A percentile compares a stretch with the other conserved stretches of the same genome.
phyloP scores from a whole-genome alignment of 495 filamentous ascomycete genomes.

The Podospora conica region DNA sequence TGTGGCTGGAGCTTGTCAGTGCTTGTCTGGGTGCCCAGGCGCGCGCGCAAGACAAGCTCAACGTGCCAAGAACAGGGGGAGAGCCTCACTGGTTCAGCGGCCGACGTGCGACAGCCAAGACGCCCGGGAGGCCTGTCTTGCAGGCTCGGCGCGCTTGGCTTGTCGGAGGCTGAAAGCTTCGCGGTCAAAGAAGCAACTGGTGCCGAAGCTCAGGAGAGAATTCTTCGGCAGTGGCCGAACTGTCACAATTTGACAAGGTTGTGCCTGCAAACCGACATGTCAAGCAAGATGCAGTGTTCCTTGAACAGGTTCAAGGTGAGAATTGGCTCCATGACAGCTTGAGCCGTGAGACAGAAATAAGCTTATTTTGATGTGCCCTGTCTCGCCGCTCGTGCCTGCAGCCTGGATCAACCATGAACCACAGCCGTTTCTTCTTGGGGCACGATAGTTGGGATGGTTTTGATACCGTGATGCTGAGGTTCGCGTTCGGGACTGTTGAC shows the following conservation, averaged over 20 bases:
- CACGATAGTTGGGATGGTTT: background rate
- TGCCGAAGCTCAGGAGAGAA: background rate
- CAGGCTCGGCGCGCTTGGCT: constrained; percentile 8
- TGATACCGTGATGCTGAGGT: background rate
- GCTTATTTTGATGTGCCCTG: background rate
- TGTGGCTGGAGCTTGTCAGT: background rate
- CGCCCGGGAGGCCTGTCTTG: background rate
- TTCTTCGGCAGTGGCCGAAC: background rate
- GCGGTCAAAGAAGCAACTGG: background rate
- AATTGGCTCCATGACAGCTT: background rate
- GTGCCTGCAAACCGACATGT: background rate
- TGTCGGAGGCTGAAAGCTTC: background rate
- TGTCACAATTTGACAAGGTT: too few relatives aligned
- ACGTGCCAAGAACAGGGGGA: constrained; percentile 7
- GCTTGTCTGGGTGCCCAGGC: background rate
- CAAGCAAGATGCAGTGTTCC: background rate
- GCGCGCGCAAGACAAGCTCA: background rate
- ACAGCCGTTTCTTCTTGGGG: background rate
- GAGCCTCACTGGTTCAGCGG: background rate
- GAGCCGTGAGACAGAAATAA: background rate
- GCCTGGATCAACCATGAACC: background rate
- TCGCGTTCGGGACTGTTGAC: background rate
- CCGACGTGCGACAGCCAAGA: constrained; percentile 5
- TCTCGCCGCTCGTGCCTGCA: background rate
- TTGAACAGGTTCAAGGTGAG: background rate